Evolutionary conservation across 345 rosid species (phyloP).

Genomic region (Geranium brycei): DNA sequence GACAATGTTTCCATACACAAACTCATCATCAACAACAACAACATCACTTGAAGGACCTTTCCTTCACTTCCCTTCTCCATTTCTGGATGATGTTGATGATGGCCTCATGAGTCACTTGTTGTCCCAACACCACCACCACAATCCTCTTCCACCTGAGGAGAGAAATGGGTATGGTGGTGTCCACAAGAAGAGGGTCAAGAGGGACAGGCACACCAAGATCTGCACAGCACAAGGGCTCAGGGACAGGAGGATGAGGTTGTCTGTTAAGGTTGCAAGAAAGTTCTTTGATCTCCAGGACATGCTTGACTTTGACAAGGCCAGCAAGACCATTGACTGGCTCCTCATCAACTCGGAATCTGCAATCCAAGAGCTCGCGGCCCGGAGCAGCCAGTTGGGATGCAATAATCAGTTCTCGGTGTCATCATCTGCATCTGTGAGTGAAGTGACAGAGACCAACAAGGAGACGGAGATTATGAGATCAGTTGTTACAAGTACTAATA

Average conservation of each 20-base stretch:
- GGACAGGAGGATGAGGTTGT: neutral
- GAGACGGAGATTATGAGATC: neutral
- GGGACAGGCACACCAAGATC: neutral
- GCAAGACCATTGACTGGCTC: neutral
- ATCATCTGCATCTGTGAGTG: neutral
- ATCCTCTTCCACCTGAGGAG: neutral
- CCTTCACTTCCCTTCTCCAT: neutral
- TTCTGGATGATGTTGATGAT: neutral
- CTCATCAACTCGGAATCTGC: neutral
- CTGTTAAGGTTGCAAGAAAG: neutral
- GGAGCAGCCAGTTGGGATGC: neutral
- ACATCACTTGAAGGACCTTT: neutral
- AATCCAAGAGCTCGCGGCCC: neutral
- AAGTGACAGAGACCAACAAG: neutral
- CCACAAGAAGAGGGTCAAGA: neutral
- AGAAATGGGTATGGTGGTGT: neutral
- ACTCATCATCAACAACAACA: neutral
- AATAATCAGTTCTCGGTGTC: neutral
- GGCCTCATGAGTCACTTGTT: neutral
- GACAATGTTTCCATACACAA: neutral
- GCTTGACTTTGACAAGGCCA: neutral
- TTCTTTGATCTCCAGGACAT: neutral
- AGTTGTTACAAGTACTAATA: too few relatives aligned
- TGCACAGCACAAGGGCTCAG: neutral
- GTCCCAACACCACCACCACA: neutral